Conservation (phyloP, 768 basidiomycete species). For the Dioszegia hungarica region DNA sequence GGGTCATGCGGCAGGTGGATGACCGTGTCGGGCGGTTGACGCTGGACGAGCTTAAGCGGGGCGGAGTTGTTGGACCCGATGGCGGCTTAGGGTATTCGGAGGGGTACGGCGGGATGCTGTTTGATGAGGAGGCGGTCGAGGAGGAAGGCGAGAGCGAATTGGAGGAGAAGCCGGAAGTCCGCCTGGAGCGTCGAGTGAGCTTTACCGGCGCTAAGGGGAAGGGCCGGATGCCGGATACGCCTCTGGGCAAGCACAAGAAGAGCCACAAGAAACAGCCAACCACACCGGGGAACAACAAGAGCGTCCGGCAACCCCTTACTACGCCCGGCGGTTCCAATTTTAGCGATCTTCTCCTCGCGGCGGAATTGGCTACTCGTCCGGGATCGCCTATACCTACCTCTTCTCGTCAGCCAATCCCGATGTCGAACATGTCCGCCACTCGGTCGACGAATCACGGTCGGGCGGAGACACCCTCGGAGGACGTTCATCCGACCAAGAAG, state of each 20-base stretch:
- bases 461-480: slow-evolving; percentile 12
- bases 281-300: slow-evolving; percentile 10
- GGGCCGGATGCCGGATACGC: slow-evolving; percentile 12
- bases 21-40: slow-evolving; percentile 30
- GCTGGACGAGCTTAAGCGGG: slow-evolving; percentile 30
- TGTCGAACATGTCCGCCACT: slow-evolving; percentile 34
- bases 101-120: slow-evolving; percentile 28
- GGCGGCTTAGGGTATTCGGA: slow-evolving; percentile 43
- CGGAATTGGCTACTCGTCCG: slow-evolving; percentile 37
- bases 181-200: slow-evolving; percentile 12
- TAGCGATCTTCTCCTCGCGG: slow-evolving; percentile 39
- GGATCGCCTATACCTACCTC: slow-evolving; percentile 23
- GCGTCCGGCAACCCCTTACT: slow-evolving; percentile 13
- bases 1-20: slow-evolving; percentile 21
- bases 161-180: slow-evolving; percentile 10
- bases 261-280: slow-evolving; percentile 25
- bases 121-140: slow-evolving; percentile 22
- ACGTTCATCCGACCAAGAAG: slow-evolving; percentile 18
- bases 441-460: slow-evolving; percentile 21
- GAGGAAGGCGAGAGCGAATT: slow-evolving; percentile 18
- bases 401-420: slow-evolving; percentile 9
- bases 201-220: slow-evolving; percentile 14
- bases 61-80: slow-evolving; percentile 39
- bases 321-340: slow-evolving; percentile 44
- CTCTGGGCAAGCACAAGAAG: slow-evolving; percentile 18